phyloP scores from a whole-genome alignment of 1,284 basidiomycete genomes.

The Anthracocystis panici-leucophaei region DNA sequence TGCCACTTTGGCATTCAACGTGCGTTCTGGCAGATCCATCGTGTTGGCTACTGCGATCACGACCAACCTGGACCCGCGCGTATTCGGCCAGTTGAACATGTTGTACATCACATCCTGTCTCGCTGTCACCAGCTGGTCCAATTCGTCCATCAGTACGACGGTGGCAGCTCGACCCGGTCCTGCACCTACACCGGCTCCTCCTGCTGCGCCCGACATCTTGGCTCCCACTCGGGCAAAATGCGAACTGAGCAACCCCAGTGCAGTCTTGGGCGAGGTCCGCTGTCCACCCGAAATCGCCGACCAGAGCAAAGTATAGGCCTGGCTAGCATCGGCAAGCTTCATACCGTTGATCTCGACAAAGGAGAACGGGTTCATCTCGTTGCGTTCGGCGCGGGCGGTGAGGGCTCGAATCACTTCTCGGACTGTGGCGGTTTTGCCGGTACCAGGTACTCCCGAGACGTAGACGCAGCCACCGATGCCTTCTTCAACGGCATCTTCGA shows the following conservation, averaged over 20 bases:
- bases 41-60: conserved; percentile 98
- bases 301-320: conserved; percentile 67
- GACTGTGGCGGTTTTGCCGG: conserved; percentile 91
- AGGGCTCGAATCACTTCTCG: conserved; percentile 86
- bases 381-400: conserved; percentile 40
- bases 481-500: conserved; percentile 88
- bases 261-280: conserved; percentile 57
- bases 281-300: conserved; percentile 54
- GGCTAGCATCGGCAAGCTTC: conserved; percentile 71
- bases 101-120: conserved; percentile 99
- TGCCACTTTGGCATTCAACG: conserved; percentile 89
- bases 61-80: conserved; percentile 85
- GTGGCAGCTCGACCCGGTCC: conserved; percentile 72
- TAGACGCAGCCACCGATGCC: conserved; percentile 95
- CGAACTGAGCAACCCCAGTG: conserved; percentile 48
- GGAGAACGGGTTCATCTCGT: conserved; percentile 92
- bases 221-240: conserved; percentile 54
- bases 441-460: conserved; percentile 90
- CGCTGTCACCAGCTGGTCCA: conserved; percentile 93
- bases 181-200: conserved; percentile 31
- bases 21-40: conserved; percentile 95
- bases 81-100: conserved; percentile 99
- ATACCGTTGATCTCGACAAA: conserved; percentile 99
- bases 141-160: conserved; percentile 96
- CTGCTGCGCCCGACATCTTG: conserved; percentile 35